Base-by-base conservation (phyloP, 2,329 filamentous ascomycete species). In the Pseudocercospora ulei region DNA sequence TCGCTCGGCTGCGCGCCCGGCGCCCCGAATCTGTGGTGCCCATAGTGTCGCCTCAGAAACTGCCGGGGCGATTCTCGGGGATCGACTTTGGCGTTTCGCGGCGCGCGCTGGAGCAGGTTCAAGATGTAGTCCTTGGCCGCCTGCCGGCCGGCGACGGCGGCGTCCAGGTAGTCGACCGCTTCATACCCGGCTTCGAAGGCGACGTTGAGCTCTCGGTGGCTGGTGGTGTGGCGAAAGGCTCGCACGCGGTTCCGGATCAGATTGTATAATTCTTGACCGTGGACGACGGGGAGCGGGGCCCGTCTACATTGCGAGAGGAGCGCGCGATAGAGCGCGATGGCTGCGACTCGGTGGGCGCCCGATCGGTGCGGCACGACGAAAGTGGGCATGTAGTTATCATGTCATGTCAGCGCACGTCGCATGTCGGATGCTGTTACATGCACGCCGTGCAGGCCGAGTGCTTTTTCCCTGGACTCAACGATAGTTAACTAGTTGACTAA, bases 281-380 rank as follows among this genome's bases (percentile, higher is more conserved):
- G 35, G 18, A 38, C 28, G 30, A 41, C 12, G 17, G 44, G 40
- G 16, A 46, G 34, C 13, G 43, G 40, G 20, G 35, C 29, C n/a
- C 31, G 30, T 28, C 29, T 38, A 46, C 38, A 43, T 61, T 75
- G 70, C 46, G 68, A 68, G 36, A 85, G 63, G 39, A 88, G 72
- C 22, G 80, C 76, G 46, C 78, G 72, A 63, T 80, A 87, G 33
- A 88, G 74, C 35, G 81, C 78, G 47, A 82, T 70, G 56, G 75
- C 78, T 57, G 71, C 70, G 59, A 67, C 57, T 44, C 71, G 65
- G 59, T 75, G 71, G 42, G 62, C 60, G 50, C 64, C 62, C 40
- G 65, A 68, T 49, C 61, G 59, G 48, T 62, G 65, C 44, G 69
- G 68, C 14, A 44, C 37, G 11, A 51, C 39, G 24, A 45, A 47